Evolutionary conservation across 192 early-diverging fungal species (phyloP), one percentile per base, ranked within the genome.

Genomic region (Gamsiella multidivaricata): DNA sequence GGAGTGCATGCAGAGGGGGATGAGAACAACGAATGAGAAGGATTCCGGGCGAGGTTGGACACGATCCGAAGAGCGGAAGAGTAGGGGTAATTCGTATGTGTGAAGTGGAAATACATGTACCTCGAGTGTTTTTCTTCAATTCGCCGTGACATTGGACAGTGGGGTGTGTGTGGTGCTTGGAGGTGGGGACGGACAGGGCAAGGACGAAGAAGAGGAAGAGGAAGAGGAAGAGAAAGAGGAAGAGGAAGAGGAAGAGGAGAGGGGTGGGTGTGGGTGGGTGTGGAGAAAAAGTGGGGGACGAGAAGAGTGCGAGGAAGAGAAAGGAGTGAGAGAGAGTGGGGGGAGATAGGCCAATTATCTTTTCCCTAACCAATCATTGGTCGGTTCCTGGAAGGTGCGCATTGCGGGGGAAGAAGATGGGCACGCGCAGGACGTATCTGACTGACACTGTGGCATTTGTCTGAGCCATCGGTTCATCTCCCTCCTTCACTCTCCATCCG

Each of bases 101-200:
- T n/a, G n/a, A n/a, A n/a, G n/a, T n/a, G 23, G 58, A 2, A 11
- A 34, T 20, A 17, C 20, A n/a, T 8, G 41, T 80, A 67, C 61
- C 72, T 81, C 34, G 73, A 59, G 63, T 81, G 83, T 46, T 71
- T 82, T 45, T 68, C 81, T 3, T 67, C 71, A 46, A 70, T 69
- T 18, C 74, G 62, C 39, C 57, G 61, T 28, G 83, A 72, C 83
- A 81, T 84, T 29, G 57, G 15, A 52, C 11, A 46, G 37, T 32
- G 56, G 15, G 7, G 34, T 60, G 59, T 31, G 59, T 55, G 37
- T 18, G 65, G 22, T 23, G 50, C 3, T 39, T 49, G 26, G 46
- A 39, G 32, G 22, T 15, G 6, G 22, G 15, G 20, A 28, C n/a
- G 8, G 36, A 56, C 17, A 22, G 53, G n/a, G 12, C 12, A 29